Percentiles rank a stretch among this genome's conserved stretches.
Evolutionary conservation across 192 early-diverging fungal genomes (phyloP).

Genomic region (Podila minutissima): DNA sequence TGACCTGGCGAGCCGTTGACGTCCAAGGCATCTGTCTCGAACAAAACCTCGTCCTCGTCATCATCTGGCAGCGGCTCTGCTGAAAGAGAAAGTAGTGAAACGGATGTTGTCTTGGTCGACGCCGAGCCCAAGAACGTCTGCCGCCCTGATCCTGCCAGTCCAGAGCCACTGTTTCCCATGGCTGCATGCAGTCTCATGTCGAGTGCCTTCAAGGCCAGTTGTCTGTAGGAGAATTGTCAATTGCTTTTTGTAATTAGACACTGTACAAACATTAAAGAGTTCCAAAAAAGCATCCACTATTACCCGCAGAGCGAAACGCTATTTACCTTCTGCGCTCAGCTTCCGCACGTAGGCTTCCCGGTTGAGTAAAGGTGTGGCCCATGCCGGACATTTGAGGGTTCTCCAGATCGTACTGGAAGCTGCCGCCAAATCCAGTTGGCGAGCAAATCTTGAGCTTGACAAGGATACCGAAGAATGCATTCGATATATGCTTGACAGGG

Average conservation of each 20-base stretch:
- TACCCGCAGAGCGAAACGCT: background rate
- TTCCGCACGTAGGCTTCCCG: conserved; percentile 67
- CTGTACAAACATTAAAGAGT: too few relatives aligned
- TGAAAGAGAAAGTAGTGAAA: background rate
- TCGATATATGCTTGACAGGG: conserved; percentile 71
- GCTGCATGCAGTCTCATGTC: conserved; percentile 65
- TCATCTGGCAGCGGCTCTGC: background rate
- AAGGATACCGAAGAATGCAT: conserved; percentile 65
- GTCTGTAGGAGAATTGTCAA: conserved; percentile 43
- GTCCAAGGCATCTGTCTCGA: conserved; percentile 3
- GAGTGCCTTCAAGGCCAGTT: conserved; percentile 71
- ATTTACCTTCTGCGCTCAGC: conserved; percentile 73
- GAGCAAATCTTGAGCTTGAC: conserved; percentile 64
- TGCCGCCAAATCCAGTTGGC: conserved; percentile 51
- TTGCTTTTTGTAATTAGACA: too few relatives aligned
- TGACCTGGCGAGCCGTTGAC: background rate
- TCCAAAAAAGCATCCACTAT: too few relatives aligned
- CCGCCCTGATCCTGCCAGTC: conserved; percentile 6
- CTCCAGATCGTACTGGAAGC: conserved; percentile 55
- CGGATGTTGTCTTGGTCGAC: background rate
- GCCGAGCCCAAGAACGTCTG: background rate
- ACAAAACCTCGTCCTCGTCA: background rate
- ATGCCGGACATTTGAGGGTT: conserved; percentile 43
- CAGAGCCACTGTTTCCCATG: conserved; percentile 15
- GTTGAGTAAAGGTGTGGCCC: conserved; percentile 50